phyloP scores from a whole-genome alignment of 257 asterid species.

The Solanum tarapatanum region DNA sequence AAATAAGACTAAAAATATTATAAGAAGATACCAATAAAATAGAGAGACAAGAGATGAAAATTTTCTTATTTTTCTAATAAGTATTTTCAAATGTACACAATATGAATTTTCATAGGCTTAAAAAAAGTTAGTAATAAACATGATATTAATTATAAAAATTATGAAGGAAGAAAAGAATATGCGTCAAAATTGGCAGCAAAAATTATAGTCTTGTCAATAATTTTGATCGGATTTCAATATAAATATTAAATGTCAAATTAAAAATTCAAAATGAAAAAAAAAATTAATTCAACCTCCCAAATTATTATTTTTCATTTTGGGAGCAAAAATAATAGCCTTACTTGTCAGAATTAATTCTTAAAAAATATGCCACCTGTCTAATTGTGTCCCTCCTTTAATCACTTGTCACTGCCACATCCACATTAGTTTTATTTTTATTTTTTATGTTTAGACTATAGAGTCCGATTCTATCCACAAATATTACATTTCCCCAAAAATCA shows the following conservation, averaged over 20 bases:
- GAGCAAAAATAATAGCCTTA: not conserved
- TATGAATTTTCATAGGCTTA: too few relatives aligned
- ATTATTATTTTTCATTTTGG: too few relatives aligned
- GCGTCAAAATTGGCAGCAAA: too few relatives aligned
- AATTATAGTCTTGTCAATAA: too few relatives aligned
- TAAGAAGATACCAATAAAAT: not conserved
- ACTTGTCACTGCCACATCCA: not conserved
- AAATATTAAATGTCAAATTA: accelerated
- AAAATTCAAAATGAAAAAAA: too few relatives aligned
- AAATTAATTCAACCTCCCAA: not conserved
- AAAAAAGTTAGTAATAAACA: too few relatives aligned
- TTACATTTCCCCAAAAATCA: not conserved
- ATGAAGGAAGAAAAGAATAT: not conserved
- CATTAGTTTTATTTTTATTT: not conserved
- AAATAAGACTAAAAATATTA: too few relatives aligned
- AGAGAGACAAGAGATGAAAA: not conserved
- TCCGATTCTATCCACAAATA: not conserved
- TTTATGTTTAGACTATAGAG: too few relatives aligned
- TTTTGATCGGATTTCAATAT: too few relatives aligned
- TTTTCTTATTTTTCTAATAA: too few relatives aligned
- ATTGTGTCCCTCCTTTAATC: not conserved
- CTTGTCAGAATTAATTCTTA: not conserved
- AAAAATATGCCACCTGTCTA: not conserved
- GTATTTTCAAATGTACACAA: not conserved
- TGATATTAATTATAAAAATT: too few relatives aligned